A percentile compares a stretch with the other conserved stretches of the same genome.
phyloP scores from a whole-genome alignment of 2,329 filamentous ascomycete species.

The Talaromyces sp. region DNA sequence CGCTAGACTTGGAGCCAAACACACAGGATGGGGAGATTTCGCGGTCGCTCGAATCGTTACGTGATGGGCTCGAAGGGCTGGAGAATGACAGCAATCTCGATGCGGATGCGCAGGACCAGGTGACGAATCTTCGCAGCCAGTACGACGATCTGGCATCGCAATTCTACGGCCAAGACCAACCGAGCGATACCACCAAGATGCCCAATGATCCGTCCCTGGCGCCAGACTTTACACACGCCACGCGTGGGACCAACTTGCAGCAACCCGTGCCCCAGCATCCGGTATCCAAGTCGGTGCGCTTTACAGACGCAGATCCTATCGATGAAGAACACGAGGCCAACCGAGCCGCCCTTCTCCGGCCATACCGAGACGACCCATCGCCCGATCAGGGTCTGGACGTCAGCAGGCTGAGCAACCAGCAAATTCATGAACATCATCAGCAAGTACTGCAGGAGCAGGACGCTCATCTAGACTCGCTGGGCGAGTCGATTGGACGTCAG shows the following conservation, averaged over 20 bases:
- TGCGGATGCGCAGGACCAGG: slow-evolving; percentile 57
- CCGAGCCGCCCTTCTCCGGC: slow-evolving; percentile 56
- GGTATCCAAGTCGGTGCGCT: slow-evolving; percentile 72
- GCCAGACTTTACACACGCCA: slow-evolving; percentile 61
- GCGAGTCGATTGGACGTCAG: slow-evolving; percentile 82
- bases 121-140: slow-evolving; percentile 66
- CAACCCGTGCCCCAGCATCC: slow-evolving; percentile 41
- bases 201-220: slow-evolving; percentile 61
- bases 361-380: slow-evolving; percentile 54
- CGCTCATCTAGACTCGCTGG: slow-evolving; percentile 80
- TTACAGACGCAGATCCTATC: slow-evolving; percentile 59
- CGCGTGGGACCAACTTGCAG: slow-evolving; percentile 31
- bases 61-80: slow-evolving; percentile 69
- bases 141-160: slow-evolving; percentile 71
- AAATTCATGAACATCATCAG: slow-evolving; percentile 80
- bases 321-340: slow-evolving; percentile 47
- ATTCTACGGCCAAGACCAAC: slow-evolving; percentile 63
- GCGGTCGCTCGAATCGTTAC: slow-evolving; percentile 79
- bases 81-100: slow-evolving; percentile 49
- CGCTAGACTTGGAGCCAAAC: slow-evolving; percentile 70
- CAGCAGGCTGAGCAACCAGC: slow-evolving; percentile 64
- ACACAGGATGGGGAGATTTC: slow-evolving; percentile 85
- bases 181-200: slow-evolving; percentile 48
- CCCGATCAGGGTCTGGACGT: slow-evolving; percentile 39
- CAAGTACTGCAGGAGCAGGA: slow-evolving; percentile 84